Conservation (phyloP, 1,284 basidiomycete genomes). For the Ganoderma sinense region DNA sequence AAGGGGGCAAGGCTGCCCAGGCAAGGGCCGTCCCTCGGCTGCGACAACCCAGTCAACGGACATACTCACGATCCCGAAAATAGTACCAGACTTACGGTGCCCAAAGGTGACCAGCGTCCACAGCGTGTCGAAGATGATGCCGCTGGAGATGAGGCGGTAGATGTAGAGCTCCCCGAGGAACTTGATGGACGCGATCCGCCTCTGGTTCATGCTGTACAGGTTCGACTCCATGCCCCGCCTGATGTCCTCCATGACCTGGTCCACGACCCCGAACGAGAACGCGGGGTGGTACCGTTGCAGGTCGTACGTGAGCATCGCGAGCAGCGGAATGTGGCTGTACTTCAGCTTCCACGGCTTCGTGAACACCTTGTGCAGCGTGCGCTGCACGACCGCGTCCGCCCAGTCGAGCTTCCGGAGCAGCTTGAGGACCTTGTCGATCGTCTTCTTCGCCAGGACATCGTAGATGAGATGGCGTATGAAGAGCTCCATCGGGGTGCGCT, state of each 20-base stretch:
- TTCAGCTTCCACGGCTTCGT: constrained; percentile 98
- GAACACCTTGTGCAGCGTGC: constrained; percentile 80
- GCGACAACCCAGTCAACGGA: constrained; percentile 19
- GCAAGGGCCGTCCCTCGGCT: constrained; percentile 93
- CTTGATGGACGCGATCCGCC: constrained; percentile 89
- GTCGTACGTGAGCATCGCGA: constrained; percentile 95
- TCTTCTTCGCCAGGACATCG: constrained; percentile 90
- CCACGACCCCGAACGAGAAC: constrained; percentile 89
- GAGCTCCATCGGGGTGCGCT: constrained; percentile 88
- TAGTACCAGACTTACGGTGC: constrained; percentile 73
- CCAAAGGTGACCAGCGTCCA: constrained; percentile 98
- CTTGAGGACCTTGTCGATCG: constrained; percentile 92
- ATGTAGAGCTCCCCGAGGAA: constrained; percentile 98
- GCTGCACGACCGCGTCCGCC: constrained; percentile 74
- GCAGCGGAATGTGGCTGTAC: constrained; percentile 88
- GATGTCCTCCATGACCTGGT: constrained; percentile 94
- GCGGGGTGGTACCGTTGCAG: constrained; percentile 91
- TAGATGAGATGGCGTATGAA: constrained; percentile 95
- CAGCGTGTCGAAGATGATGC: constrained; percentile 91
- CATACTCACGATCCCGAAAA: constrained; percentile 11
- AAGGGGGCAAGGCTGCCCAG: constrained; percentile 76
- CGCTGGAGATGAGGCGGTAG: constrained; percentile 91
- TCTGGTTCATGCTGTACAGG: constrained; percentile 94
- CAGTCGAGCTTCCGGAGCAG: constrained; percentile 94
- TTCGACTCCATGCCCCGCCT: constrained; percentile 93